A percentile compares a stretch with the other conserved stretches of the same genome.
These are phyloP conservation scores for Quercus lobata DNA, from an alignment of 331 rosid genomes.

Conservation along the genomic window DNA sequence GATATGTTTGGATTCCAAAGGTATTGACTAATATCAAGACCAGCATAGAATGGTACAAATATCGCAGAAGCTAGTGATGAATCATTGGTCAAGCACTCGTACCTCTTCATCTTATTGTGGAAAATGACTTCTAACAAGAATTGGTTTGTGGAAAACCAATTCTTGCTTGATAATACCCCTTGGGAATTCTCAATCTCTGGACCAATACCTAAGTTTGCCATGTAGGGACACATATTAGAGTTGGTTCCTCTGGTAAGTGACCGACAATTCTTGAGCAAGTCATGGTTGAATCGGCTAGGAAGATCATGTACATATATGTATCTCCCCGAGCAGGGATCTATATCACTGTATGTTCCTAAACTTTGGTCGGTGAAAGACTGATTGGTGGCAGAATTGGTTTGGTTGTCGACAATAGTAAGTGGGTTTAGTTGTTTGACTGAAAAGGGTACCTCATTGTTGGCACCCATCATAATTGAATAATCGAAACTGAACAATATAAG, in stretches of 20 bases:
- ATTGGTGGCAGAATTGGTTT: not conserved
- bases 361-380: not conserved
- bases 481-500: constrained; percentile 34
- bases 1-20: constrained; percentile 56
- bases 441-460: constrained; percentile 14
- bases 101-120: constrained; percentile 60
- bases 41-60: constrained; percentile 81
- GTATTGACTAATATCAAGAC: constrained; percentile 67
- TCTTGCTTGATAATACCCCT: constrained; percentile 31
- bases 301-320: constrained; percentile 57
- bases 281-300: constrained; percentile 60
- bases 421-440: constrained; percentile 10
- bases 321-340: constrained; percentile 57
- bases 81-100: constrained; percentile 61
- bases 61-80: constrained; percentile 63
- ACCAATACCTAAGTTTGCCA: constrained; percentile 62
- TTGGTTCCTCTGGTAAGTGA: constrained; percentile 60
- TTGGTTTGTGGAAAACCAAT: constrained; percentile 76
- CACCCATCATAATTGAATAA: constrained; percentile 36
- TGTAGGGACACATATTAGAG: constrained; percentile 64
- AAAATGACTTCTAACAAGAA: constrained; percentile 71
- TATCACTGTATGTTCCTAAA: not conserved
- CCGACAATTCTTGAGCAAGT: constrained; percentile 43
- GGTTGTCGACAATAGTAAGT: not conserved
- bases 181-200: constrained; percentile 29